phyloP scores from a whole-genome alignment of 179 eudicot species.

The Camellia oleifera region DNA sequence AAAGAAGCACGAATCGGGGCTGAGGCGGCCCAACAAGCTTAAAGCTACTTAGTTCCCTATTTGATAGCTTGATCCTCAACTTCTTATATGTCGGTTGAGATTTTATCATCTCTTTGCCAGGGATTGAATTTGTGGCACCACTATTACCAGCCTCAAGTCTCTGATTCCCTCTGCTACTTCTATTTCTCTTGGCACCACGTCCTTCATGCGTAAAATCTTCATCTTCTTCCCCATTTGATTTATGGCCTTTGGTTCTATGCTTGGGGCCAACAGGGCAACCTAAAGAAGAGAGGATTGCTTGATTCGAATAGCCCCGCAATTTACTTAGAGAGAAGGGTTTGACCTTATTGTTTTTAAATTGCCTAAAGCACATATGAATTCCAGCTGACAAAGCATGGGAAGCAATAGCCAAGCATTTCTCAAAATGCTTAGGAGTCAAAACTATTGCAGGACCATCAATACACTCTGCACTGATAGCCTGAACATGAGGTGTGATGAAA shows the following conservation, averaged over 20 bases:
- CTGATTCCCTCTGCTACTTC: conserved; percentile 10
- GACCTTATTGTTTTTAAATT: conserved; percentile 30
- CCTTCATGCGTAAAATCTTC: background rate
- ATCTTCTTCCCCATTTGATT: conserved; percentile 17
- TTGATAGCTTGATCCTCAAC: conserved; percentile 31
- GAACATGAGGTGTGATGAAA: conserved; percentile 41
- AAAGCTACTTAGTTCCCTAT: conserved; percentile 10
- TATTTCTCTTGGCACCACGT: conserved; percentile 29
- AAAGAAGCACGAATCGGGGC: conserved; percentile 15
- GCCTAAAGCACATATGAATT: conserved; percentile 40
- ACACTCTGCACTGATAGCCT: conserved; percentile 40
- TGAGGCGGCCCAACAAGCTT: conserved; percentile 17
- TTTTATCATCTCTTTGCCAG: conserved; percentile 7
- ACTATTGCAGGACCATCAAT: conserved; percentile 36
- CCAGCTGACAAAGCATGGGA: conserved; percentile 31
- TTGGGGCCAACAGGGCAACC: conserved; percentile 25
- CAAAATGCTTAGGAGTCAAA: conserved; percentile 39
- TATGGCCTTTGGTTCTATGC: conserved; percentile 14
- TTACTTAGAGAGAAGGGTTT: conserved; percentile 34
- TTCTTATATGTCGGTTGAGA: conserved; percentile 19
- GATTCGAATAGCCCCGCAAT: conserved; percentile 36
- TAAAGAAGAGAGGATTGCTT: conserved; percentile 35
- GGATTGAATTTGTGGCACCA: background rate
- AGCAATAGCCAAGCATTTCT: conserved; percentile 27
- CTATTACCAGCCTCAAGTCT: conserved; percentile 18